Evolutionary conservation across 345 rosid species (phyloP).

Genomic region (Aquilaria yunnanensis): DNA sequence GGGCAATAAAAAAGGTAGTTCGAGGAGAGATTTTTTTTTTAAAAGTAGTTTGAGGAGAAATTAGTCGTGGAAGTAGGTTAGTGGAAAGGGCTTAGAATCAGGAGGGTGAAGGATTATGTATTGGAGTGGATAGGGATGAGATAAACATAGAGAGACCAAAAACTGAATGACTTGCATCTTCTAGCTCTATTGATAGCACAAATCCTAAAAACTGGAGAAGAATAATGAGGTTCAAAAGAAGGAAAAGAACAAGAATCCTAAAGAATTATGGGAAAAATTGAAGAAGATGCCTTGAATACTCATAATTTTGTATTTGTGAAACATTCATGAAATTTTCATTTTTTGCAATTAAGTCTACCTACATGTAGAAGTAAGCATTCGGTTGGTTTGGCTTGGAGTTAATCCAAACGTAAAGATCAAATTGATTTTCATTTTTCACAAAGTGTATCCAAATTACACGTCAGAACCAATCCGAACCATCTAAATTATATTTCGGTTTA

Average conservation of each 20-base stretch:
- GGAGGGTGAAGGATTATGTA: conserved; percentile 72
- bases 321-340: too few species aligned
- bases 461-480: too few species aligned
- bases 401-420: too few species aligned
- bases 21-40: conserved; percentile 29
- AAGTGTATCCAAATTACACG: too few species aligned
- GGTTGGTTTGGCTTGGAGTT: too few species aligned
- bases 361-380: too few species aligned
- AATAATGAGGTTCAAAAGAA: conserved; percentile 39
- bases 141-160: conserved; percentile 62
- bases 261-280: conserved; percentile 74
- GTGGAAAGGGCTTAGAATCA: conserved; percentile 44
- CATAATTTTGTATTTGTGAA: too few species aligned
- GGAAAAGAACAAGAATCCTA: conserved; percentile 53
- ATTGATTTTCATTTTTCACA: too few species aligned
- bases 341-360: too few species aligned
- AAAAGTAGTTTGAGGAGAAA: too few species aligned
- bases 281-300: too few species aligned
- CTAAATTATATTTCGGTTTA: too few species aligned
- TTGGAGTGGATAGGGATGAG: conserved; percentile 81
- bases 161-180: conserved; percentile 34
- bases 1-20: conserved; percentile 26
- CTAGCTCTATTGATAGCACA: conserved; percentile 22
- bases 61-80: conserved; percentile 82
- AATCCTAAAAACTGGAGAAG: conserved; percentile 24